phyloP scores from a whole-genome alignment of 139 green algal genomes.

The Pseudopediastrum boryanum region DNA sequence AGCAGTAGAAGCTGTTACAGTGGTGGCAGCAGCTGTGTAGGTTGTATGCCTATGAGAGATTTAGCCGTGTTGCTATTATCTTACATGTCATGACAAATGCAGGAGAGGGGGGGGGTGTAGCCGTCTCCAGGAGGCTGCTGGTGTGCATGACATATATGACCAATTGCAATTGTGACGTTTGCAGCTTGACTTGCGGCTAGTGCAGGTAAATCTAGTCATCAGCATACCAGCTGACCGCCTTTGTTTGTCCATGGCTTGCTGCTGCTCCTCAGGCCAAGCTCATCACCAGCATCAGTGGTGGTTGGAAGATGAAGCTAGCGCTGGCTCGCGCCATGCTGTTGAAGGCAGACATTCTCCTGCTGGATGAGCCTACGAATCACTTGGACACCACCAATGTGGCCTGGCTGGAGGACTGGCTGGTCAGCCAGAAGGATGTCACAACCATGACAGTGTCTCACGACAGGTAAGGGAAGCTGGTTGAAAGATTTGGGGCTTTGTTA shows the following conservation, averaged over 20 bases:
- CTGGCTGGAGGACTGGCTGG: constrained; percentile 88
- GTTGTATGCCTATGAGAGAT: too few species aligned
- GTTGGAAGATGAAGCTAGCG: constrained; percentile 95
- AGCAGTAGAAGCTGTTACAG: too few species aligned
- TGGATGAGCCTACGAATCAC: constrained; percentile 65
- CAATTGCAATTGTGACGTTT: too few species aligned
- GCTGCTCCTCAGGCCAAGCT: constrained; percentile 23
- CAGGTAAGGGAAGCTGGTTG: constrained; percentile 28
- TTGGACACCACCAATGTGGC: constrained; percentile 82
- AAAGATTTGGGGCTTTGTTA: too few species aligned
- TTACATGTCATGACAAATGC: too few species aligned
- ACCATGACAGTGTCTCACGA: constrained; percentile 91
- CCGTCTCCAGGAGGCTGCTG: too few species aligned
- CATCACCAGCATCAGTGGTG: constrained; percentile 42
- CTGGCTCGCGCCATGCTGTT: constrained; percentile 78
- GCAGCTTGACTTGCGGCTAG: too few species aligned
- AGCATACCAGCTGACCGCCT: not conserved
- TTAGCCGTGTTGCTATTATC: too few species aligned
- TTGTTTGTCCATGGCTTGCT: not conserved
- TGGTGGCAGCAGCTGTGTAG: too few species aligned
- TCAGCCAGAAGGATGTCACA: constrained; percentile 66
- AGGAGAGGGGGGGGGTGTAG: too few species aligned
- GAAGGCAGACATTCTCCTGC: constrained; percentile 85
- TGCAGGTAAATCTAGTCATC: too few species aligned
- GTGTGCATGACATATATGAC: too few species aligned